Percentiles rank a stretch among this genome's conserved stretches.
These are phyloP conservation scores for Luffa aegyptiaca DNA, from an alignment of 306 rosid species.

Conservation along the genomic window DNA sequence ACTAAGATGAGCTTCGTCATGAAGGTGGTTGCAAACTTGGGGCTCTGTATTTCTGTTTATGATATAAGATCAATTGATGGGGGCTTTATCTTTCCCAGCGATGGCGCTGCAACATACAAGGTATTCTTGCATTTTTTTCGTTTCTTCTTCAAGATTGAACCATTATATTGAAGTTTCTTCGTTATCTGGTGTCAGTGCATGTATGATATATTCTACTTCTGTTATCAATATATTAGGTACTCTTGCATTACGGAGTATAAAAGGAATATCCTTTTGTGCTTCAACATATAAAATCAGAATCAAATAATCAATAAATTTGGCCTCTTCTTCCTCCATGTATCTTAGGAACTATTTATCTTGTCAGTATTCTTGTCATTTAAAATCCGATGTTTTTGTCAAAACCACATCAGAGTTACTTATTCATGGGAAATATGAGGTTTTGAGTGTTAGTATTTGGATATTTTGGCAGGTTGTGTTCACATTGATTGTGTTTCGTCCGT, in stretches of 20 bases:
- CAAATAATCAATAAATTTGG: background rate
- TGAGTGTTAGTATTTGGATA: background rate
- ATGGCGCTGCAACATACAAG: constrained; percentile 71
- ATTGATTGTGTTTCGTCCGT: constrained; percentile 65
- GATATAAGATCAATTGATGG: constrained; percentile 64
- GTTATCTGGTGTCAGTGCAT: background rate
- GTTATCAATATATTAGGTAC: background rate
- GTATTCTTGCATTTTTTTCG: constrained; percentile 20
- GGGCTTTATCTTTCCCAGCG: constrained; percentile 55
- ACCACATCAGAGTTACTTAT: background rate
- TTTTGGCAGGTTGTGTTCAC: constrained; percentile 50
- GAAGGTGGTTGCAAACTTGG: constrained; percentile 68
- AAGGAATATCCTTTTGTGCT: background rate
- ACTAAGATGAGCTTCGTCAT: constrained; percentile 18
- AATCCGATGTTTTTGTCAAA: background rate
- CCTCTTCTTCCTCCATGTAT: background rate
- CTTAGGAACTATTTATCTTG: background rate
- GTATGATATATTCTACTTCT: background rate
- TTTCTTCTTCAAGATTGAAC: background rate
- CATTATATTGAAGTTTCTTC: background rate
- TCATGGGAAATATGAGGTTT: background rate
- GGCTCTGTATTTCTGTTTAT: constrained; percentile 69
- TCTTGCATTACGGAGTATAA: background rate
- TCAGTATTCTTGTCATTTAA: background rate
- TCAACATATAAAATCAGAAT: background rate